Evolutionary conservation across 1,284 basidiomycete species (phyloP).

Genomic region (Xerocomus nothofagi): DNA sequence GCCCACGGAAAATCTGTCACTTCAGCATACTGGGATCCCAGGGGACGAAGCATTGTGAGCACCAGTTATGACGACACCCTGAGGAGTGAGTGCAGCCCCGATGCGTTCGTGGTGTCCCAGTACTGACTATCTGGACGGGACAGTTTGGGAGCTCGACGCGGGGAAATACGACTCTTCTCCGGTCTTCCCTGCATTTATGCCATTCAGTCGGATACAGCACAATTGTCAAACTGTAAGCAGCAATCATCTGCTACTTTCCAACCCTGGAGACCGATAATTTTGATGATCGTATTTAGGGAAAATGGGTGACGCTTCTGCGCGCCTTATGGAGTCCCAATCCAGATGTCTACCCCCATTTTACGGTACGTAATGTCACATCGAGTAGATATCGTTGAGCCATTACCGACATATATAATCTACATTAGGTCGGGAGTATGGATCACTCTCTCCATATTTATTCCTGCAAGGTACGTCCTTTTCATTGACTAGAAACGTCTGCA

Average conservation of each 20-base stretch:
- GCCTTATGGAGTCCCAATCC: constrained; percentile 77
- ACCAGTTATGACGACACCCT: constrained; percentile 79
- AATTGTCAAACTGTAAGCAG: constrained; percentile 72
- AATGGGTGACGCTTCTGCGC: constrained; percentile 73
- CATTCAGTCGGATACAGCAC: constrained; percentile 61
- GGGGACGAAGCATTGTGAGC: constrained; percentile 72
- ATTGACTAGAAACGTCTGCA: neutral
- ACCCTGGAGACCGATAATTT: neutral
- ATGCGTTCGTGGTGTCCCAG: neutral
- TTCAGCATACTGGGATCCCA: constrained; percentile 79
- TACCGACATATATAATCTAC: neutral
- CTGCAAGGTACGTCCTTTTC: constrained; percentile 50
- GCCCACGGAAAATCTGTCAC: constrained; percentile 72
- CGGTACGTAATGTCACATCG: constrained; percentile 43
- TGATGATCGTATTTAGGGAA: constrained; percentile 49
- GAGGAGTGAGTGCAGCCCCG: constrained; percentile 47
- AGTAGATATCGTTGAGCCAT: neutral
- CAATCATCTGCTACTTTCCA: neutral
- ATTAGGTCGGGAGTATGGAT: constrained; percentile 72
- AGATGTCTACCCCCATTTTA: constrained; percentile 77
- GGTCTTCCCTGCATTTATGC: constrained; percentile 58
- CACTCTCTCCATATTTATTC: constrained; percentile 73
- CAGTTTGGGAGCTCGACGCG: constrained; percentile 72
- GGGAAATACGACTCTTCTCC: constrained; percentile 44
- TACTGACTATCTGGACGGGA: constrained; percentile 14